Conservation (phyloP, 805 yeast genomes). For the Hanseniaspora occidentalis region DNA sequence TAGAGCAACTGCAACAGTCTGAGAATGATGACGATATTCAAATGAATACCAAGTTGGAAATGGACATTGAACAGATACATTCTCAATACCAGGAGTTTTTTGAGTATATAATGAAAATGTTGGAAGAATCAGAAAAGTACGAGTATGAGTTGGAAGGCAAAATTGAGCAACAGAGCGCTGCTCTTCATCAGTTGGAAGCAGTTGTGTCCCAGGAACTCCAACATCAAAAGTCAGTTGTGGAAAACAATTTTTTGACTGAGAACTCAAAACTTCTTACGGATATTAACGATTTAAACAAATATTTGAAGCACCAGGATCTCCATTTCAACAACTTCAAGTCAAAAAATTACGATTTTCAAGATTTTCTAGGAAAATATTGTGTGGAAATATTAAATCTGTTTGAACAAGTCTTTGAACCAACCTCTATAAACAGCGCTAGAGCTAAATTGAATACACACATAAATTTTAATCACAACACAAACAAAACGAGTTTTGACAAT, state of each 20-base stretch:
- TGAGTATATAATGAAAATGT: neutral
- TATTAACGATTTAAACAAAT: neutral
- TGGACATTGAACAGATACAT: neutral
- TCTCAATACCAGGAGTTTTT: neutral
- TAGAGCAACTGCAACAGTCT: neutral
- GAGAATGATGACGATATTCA: no score
- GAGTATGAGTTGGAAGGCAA: neutral
- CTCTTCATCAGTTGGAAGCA: neutral
- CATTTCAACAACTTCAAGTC: neutral
- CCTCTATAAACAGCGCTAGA: slow-evolving; percentile 1
- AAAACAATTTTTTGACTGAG: neutral
- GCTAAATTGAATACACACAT: neutral
- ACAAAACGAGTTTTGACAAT: neutral
- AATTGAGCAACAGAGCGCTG: neutral
- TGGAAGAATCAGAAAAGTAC: neutral
- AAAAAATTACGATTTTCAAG: neutral
- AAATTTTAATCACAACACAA: neutral
- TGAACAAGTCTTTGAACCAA: slow-evolving; percentile 3
- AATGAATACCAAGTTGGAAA: neutral
- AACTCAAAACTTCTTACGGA: neutral
- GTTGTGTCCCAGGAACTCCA: neutral
- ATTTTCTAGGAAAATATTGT: neutral
- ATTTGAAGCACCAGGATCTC: neutral
- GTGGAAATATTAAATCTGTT: slow-evolving; percentile 1
- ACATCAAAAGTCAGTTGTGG: neutral